Conservation (phyloP, 75 land plant genomes). For the Isoetes taiwanensis region DNA sequence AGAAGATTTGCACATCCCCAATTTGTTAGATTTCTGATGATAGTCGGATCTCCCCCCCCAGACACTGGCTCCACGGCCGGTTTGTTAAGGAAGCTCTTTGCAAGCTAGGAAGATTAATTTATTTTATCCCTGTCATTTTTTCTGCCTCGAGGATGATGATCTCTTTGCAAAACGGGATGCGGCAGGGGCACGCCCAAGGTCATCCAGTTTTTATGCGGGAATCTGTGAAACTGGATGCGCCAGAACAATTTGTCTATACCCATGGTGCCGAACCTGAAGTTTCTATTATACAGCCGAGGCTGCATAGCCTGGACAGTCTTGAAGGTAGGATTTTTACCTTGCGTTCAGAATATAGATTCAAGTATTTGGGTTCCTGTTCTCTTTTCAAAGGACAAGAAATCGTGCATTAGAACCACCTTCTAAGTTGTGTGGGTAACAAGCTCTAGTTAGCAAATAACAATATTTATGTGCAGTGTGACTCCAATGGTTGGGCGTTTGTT, state of each 20-base stretch:
- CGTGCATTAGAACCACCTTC: neutral
- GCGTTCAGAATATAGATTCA: neutral
- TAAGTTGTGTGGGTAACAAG: neutral
- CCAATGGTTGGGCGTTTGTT: neutral
- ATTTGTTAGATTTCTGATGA: too few relatives aligned
- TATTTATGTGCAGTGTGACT: neutral
- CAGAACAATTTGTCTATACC: neutral
- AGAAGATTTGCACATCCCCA: too few relatives aligned
- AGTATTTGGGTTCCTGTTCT: neutral
- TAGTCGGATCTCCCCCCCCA: too few relatives aligned
- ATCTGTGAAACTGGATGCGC: conserved; percentile 11
- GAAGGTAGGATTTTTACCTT: neutral
- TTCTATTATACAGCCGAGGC: neutral
- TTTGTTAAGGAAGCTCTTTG: too few relatives aligned
- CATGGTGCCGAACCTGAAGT: neutral
- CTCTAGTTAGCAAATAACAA: neutral
- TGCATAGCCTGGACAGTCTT: neutral
- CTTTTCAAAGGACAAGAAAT: neutral
- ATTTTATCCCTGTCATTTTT: too few relatives aligned
- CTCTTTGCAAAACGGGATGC: conserved; percentile 8
- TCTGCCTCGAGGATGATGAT: conserved; percentile 15
- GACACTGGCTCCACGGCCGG: too few relatives aligned
- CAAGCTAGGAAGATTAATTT: too few relatives aligned
- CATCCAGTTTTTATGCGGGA: conserved; percentile 11
- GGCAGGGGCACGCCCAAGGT: conserved; percentile 1